These are phyloP conservation scores for Boletus sp. DNA, from an alignment of 768 basidiomycete genomes.

Conservation along the genomic window DNA sequence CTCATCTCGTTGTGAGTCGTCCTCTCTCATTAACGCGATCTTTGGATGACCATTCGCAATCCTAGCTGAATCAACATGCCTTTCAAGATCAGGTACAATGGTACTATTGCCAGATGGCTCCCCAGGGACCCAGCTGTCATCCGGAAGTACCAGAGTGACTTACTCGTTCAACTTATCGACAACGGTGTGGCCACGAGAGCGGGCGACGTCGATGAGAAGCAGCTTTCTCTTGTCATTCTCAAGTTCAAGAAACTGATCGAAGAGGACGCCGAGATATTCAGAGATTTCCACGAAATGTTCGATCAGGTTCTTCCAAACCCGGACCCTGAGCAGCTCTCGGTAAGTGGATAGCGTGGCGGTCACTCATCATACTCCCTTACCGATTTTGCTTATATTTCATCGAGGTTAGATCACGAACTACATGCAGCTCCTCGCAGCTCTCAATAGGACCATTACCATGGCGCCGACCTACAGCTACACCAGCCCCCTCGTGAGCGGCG, in stretches of 20 bases:
- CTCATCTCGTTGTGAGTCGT: background rate
- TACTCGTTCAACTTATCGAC: conserved; percentile 28
- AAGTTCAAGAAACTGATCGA: conserved; percentile 27
- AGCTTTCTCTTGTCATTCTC: conserved; percentile 13
- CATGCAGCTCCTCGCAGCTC: conserved; percentile 5
- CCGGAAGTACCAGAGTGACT: conserved; percentile 15
- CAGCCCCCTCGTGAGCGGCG: conserved; percentile 25
- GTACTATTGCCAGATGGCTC: conserved; percentile 23
- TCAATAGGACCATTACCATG: conserved; percentile 13
- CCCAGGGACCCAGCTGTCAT: conserved; percentile 15
- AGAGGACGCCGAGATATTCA: conserved; percentile 18
- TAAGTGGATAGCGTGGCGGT: background rate
- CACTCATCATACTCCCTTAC: background rate
- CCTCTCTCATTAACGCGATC: too few species aligned
- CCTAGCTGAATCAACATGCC: conserved; percentile 11
- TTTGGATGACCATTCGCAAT: background rate
- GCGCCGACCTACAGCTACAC: conserved; percentile 17
- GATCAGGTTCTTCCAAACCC: conserved; percentile 10
- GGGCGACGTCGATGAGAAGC: conserved; percentile 7
- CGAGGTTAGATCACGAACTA: conserved; percentile 3
- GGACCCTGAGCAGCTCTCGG: background rate
- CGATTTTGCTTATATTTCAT: background rate
- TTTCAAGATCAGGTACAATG: conserved; percentile 15
- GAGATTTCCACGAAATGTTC: conserved; percentile 28
- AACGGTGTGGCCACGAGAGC: conserved; percentile 9